A percentile compares a stretch with the other conserved stretches of the same genome.
Evolutionary conservation across 768 basidiomycete genomes (phyloP).

Genomic region (Favolaschia claudopus): DNA sequence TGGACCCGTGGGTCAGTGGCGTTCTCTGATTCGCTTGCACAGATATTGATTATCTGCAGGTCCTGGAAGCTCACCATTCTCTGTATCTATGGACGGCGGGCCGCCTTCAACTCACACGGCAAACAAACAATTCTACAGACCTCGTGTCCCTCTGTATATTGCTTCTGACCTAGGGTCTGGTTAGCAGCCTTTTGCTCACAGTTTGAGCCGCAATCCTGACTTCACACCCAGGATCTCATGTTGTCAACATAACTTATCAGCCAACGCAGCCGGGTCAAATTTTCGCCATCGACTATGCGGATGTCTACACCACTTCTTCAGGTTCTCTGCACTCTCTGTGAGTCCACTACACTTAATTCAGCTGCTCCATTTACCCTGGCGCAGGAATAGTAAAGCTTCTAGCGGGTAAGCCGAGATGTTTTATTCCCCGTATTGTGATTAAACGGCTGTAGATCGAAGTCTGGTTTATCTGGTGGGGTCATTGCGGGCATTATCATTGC

Average conservation of each 20-base stretch:
- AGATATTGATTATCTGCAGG: conserved; percentile 18
- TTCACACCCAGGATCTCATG: no score
- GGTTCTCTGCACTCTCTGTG: conserved; percentile 30
- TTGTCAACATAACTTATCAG: conserved; percentile 21
- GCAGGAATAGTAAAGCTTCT: background rate
- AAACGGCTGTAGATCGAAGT: background rate
- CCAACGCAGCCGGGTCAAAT: conserved; percentile 26
- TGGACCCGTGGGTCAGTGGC: conserved; percentile 42
- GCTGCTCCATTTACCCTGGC: background rate
- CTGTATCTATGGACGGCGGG: conserved; percentile 43
- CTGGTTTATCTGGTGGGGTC: conserved; percentile 19
- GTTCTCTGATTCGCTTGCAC: no score
- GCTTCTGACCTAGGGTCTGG: conserved; percentile 30
- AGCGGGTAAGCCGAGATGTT: no score
- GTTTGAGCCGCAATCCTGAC: no score
- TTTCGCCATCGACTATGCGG: conserved; percentile 41
- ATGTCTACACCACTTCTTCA: conserved; percentile 36
- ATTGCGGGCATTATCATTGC: conserved; percentile 31
- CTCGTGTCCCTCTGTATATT: conserved; percentile 30
- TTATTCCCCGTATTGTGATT: background rate
- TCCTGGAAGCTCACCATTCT: conserved; percentile 42
- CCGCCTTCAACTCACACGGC: conserved; percentile 28
- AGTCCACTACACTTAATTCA: conserved; percentile 12
- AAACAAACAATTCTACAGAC: conserved; percentile 30
- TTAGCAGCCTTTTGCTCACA: no score